Base-by-base conservation (phyloP, 805 yeast genomes). In the Barnettozyma salicaria region DNA sequence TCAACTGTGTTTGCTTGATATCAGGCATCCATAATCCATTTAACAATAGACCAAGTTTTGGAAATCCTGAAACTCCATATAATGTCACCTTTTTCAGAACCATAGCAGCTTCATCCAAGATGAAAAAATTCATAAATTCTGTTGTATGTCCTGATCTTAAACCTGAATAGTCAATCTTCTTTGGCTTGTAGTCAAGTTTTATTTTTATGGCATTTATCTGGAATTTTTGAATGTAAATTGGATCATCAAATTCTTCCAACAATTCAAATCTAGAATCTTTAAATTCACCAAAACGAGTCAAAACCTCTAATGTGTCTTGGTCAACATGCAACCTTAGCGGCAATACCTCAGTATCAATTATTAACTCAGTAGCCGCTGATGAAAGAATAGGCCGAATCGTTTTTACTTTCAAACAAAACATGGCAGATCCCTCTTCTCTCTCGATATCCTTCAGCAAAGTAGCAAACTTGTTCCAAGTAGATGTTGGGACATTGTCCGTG, bases 131-230 rank as follows among this genome's bases (percentile, higher is more conserved):
- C 73, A 87, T 78, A 36, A 92, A 72, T 55, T 90, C 97, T 3
- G 82, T 78, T 0, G 87, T 74, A 43, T 81, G 87, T 0, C 97
- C 97, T 0, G 96, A 81, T 40, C 85, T 67, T 21, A 89, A 70
- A 0, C 95, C 96, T 2, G 78, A 74, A 53, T 83, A 85, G 56
- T 90, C 95, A 20, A 90, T 70, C 47, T 78, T 83, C 55, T 88
- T 88, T 0, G 98, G 97, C 55, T 87, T 88, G 57, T 92, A 92
- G 58, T 92, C 97, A 27, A 92, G 64, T 43, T 78, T 78, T 16
- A 92, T 55, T 32, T 67, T 70, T 3, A 85, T 61, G 0, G 78
- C 64, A 40, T 72, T 71, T 5, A 88, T 68, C 29, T 73, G 72
- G 24, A 87, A 70, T 51, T 77, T 77, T 48, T 84, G 87, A 31